Evolutionary conservation across 1,139 yeast genomes (phyloP), one percentile per base, ranked within the genome.

Genomic region (Magnusiomyces fungicola): DNA sequence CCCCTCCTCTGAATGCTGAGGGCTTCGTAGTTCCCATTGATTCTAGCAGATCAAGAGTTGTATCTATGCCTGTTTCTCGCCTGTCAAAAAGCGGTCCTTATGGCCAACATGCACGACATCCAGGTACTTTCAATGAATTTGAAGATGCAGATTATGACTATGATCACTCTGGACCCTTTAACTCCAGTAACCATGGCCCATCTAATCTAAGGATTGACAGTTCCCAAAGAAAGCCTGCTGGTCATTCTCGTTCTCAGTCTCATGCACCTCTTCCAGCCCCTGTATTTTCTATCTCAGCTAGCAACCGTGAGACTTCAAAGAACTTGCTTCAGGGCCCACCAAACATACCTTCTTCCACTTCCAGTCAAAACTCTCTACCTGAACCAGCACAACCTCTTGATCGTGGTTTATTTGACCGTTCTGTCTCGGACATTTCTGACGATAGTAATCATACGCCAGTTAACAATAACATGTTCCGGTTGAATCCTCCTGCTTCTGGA

Each of bases 11-110:
- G 12, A 39, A 39, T 27, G 47, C 32, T 34, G 53, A 50, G 25
- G 24, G 27, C 14, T 50, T 50, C 41, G 46, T 46, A 1, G 34
- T 48, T 1, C 42, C 48, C 1, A 50, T 50, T 48, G 53, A 50
- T 27, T 23, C 48, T 1, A n/a, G 22, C 21, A 46, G 51, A 14
- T 16, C 23, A 9, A 40, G 51, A 12, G 48, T 45, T 7, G 33
- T 48, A n/a, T 46, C 50, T 12, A 46, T 46, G 46, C 49, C 50
- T 12, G 37, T 41, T 19, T 18, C 24, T 12, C 43, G 41, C 16
- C 30, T 14, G 23, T 27, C n/a, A n/a, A 46, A n/a, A 12, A 32
- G n/a, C 19, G 38, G 38, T 34, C 21, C 38, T 16, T 34, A 34
- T 18, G 5, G 12, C 7, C n/a, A n/a, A n/a, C 7, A 18, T 18